These are phyloP conservation scores for Phanerochaete carnosa DNA, from an alignment of 768 basidiomycete species.

Conservation along the genomic window DNA sequence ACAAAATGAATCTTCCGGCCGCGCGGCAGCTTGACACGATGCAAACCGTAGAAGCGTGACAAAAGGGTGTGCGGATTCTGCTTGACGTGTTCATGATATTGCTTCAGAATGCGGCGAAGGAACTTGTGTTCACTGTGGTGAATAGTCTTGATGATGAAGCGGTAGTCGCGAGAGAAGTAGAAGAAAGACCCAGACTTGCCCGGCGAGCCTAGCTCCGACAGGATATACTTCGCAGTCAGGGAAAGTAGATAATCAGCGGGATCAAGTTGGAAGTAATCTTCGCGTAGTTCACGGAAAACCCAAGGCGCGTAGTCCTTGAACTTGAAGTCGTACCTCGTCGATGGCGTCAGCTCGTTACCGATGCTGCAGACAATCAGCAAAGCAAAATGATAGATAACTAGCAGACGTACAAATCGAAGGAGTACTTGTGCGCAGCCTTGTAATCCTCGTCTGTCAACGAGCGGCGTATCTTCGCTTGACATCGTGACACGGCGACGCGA, in stretches of 20 bases:
- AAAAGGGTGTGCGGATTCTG: constrained; percentile 91
- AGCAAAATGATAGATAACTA: background rate
- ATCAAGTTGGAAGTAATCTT: constrained; percentile 92
- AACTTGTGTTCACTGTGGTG: constrained; percentile 94
- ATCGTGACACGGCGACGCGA: constrained; percentile 90
- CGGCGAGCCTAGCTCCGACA: constrained; percentile 95
- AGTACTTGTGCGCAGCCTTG: constrained; percentile 85
- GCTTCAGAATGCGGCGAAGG: constrained; percentile 75
- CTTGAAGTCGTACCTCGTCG: constrained; percentile 98
- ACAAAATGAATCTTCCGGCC: constrained; percentile 98
- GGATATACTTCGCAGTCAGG: constrained; percentile 94
- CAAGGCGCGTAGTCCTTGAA: constrained; percentile 99
- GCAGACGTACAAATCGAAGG: constrained; percentile 87
- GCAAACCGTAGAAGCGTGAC: constrained; percentile 94
- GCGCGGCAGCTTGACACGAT: constrained; percentile 92
- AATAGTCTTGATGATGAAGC: constrained; percentile 99
- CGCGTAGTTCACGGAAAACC: constrained; percentile 94
- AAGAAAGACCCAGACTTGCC: constrained; percentile 99
- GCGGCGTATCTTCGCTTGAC: constrained; percentile 92
- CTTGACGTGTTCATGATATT: constrained; percentile 84
- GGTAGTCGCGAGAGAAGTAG: constrained; percentile 97
- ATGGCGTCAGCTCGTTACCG: constrained; percentile 97
- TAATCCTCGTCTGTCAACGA: constrained; percentile 86
- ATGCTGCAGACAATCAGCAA: constrained; percentile 44
- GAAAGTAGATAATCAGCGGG: constrained; percentile 97